These are phyloP conservation scores for Tylopilus sp. DNA, from an alignment of 1,284 basidiomycete species.

Conservation along the genomic window DNA sequence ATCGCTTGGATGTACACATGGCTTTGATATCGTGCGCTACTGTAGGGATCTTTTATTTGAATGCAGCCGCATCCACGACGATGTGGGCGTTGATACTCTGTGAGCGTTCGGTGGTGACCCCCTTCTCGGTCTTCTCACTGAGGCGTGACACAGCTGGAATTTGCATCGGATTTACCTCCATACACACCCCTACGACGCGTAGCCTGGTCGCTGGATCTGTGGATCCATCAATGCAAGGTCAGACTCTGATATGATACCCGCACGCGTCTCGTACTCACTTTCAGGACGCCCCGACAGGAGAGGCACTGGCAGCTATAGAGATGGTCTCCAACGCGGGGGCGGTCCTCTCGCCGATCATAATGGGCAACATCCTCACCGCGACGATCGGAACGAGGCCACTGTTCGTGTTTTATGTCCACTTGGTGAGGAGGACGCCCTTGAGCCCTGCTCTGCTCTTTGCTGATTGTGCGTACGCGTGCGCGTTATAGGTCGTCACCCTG, in stretches of 20 bases:
- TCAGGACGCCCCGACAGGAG: conserved; percentile 29
- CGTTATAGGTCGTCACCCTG: conserved; percentile 11
- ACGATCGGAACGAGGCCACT: conserved; percentile 20
- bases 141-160: conserved; percentile 11
- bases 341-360: conserved; percentile 26
- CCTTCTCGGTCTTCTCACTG: background rate
- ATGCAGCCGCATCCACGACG: conserved; percentile 16
- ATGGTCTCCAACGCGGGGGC: conserved; percentile 28
- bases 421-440: conserved; percentile 7
- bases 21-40: conserved; percentile 21
- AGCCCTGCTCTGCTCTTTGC: background rate
- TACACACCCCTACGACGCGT: conserved; percentile 21
- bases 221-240: conserved; percentile 25
- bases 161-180: conserved; percentile 18
- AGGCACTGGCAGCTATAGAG: conserved; percentile 32
- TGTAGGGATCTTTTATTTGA: conserved; percentile 13
- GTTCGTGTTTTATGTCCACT: conserved; percentile 25
- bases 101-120: background rate
- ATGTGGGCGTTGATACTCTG: conserved; percentile 8
- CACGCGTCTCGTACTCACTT: too few species aligned
- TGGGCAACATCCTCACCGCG: conserved; percentile 21
- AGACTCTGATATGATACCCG: background rate
- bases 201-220: conserved; percentile 33
- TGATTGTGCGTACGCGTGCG: too few species aligned
- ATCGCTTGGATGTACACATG: conserved; percentile 33